These are phyloP conservation scores for Aspergillus intermedius DNA, from an alignment of 2,329 filamentous ascomycete species.

Conservation along the genomic window DNA sequence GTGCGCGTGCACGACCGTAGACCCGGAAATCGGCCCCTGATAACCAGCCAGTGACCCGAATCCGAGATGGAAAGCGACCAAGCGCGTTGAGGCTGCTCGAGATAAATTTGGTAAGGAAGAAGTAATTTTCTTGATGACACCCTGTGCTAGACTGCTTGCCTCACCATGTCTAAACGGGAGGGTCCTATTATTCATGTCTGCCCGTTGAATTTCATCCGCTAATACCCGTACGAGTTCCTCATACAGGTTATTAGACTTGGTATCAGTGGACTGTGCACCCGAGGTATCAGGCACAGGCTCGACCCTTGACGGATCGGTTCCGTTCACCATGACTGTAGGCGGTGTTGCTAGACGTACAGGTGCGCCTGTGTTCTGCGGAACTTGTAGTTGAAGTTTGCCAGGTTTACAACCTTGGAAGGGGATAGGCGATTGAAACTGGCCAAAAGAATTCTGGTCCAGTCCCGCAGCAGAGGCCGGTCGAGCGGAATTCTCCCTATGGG, in stretches of 20 bases:
- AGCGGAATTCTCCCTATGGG: slow-evolving; percentile 36
- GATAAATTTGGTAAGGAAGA: slow-evolving; percentile 23
- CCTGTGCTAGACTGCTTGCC: slow-evolving; percentile 24
- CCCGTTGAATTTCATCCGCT: slow-evolving; percentile 25
- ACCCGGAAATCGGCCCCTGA: slow-evolving; percentile 14
- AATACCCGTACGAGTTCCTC: slow-evolving; percentile 28
- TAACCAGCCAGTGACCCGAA: slow-evolving; percentile 31
- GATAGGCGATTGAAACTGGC: slow-evolving; percentile 18
- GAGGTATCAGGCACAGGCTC: too few relatives aligned
- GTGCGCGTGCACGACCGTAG: slow-evolving; percentile 21
- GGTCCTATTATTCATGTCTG: slow-evolving; percentile 22
- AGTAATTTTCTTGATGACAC: slow-evolving; percentile 25
- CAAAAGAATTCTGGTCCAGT: slow-evolving; percentile 32
- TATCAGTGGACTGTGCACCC: too few relatives aligned
- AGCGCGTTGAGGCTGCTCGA: slow-evolving; percentile 14
- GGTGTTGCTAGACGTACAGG: slow-evolving; percentile 40
- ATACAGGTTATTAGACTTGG: slow-evolving; percentile 10
- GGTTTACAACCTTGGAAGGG: slow-evolving; percentile 23
- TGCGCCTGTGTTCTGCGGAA: slow-evolving; percentile 34
- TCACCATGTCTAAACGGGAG: slow-evolving; percentile 24
- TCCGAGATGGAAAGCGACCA: slow-evolving; percentile 32
- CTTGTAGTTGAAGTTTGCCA: slow-evolving; percentile 38
- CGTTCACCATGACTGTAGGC: slow-evolving; percentile 35
- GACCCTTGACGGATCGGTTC: slow-evolving; percentile 15
- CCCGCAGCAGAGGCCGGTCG: slow-evolving; percentile 37